These are phyloP conservation scores for Blakeslea trispora DNA, from an alignment of 371 early-diverging fungal species.

Conservation along the genomic window DNA sequence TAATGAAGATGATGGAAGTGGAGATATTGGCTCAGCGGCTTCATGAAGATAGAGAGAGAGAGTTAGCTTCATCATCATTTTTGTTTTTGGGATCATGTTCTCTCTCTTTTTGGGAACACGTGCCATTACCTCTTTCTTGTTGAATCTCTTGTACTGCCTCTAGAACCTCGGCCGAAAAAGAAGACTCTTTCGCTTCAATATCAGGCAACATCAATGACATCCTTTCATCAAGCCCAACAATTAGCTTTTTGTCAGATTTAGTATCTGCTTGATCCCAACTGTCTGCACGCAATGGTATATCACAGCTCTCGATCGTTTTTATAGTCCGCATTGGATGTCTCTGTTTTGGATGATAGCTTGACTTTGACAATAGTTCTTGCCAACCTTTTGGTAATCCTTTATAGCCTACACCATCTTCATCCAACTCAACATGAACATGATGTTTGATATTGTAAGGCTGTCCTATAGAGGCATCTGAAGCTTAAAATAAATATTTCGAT, in stretches of 20 bases:
- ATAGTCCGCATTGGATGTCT: slow-evolving; percentile 1
- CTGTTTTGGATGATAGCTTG: neutral
- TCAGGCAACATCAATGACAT: neutral
- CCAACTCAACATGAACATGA: slow-evolving; percentile 50
- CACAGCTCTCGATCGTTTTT: slow-evolving; percentile 14
- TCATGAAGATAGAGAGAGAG: too few species aligned
- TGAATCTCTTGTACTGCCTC: slow-evolving; percentile 11
- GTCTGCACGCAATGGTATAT: slow-evolving; percentile 3
- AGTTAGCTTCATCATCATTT: neutral
- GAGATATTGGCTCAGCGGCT: too few species aligned
- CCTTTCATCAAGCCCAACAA: neutral
- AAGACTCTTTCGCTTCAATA: neutral
- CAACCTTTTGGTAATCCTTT: slow-evolving; percentile 52
- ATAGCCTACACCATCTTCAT: slow-evolving; percentile 35
- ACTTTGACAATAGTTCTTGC: slow-evolving; percentile 20
- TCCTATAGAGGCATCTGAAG: slow-evolving; percentile 32
- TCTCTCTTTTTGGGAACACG: neutral
- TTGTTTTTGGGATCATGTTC: neutral
- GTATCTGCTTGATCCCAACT: neutral
- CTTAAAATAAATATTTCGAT: neutral
- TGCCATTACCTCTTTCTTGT: slow-evolving; percentile 2
- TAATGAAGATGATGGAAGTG: too few species aligned
- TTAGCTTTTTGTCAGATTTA: slow-evolving; percentile 2
- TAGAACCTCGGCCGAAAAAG: neutral
- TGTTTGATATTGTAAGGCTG: slow-evolving; percentile 57